A percentile compares a stretch with the other conserved stretches of the same genome.
Conservation (phyloP, 179 eudicot genomes). For the Beta corolliflora region DNA sequence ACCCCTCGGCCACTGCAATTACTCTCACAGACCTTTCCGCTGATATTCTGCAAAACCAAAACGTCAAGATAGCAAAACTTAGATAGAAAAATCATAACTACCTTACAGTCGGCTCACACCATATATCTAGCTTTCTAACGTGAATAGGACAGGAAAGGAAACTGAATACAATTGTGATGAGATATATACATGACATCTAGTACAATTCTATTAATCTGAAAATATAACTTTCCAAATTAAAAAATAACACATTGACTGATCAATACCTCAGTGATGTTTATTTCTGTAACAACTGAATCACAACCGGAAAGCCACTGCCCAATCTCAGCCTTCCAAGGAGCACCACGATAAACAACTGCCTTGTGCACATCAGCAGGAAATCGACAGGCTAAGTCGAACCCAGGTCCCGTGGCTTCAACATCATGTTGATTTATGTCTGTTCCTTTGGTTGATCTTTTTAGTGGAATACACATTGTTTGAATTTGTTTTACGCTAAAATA, state of each 20-base stretch:
- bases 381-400: slow-evolving; percentile 35
- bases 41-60: slow-evolving; percentile 51
- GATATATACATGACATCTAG: neutral
- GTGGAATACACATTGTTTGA: slow-evolving; percentile 40
- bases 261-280: slow-evolving; percentile 73
- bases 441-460: slow-evolving; percentile 34
- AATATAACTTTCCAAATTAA: neutral
- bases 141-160: neutral
- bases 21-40: slow-evolving; percentile 69
- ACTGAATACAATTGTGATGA: neutral
- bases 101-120: neutral
- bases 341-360: slow-evolving; percentile 74
- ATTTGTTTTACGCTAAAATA: slow-evolving; percentile 47
- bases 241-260: slow-evolving; percentile 1
- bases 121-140: slow-evolving; percentile 3
- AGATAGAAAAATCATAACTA: slow-evolving; percentile 4
- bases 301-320: slow-evolving; percentile 94
- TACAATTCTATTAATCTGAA: neutral
- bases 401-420: slow-evolving; percentile 13
- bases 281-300: slow-evolving; percentile 44
- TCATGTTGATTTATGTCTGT: neutral
- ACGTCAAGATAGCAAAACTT: slow-evolving; percentile 13
- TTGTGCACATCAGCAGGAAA: slow-evolving; percentile 69
- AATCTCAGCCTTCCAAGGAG: slow-evolving; percentile 91
- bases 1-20: slow-evolving; percentile 84